Evolutionary conservation across 1,139 yeast species (phyloP), one percentile per base, ranked within the genome.

Genomic region (Blastobotrys petasosporus): DNA sequence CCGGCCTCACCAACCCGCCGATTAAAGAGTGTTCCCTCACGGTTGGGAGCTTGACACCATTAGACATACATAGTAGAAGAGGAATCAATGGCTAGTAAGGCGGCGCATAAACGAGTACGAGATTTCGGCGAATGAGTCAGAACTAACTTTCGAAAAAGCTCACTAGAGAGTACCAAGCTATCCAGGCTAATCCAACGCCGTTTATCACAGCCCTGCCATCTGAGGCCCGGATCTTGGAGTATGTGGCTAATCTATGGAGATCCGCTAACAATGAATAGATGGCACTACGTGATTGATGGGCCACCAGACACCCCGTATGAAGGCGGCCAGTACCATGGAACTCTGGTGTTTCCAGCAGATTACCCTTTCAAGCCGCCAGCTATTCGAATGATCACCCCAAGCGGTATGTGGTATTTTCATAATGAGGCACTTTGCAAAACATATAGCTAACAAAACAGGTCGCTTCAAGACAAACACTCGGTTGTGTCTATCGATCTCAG

Each of bases 361-460:
- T 90, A 88, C 58, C 97, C 97, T 0, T 88, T 84, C 70, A 81
- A 84, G 56, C 97, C 97, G 2, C 97, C 97, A 1, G 79, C 94
- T 17, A 90, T 90, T 49, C 75, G 85, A 45, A 88, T 90, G 90
- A 70, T 80, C 45, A 90, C 97, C 0, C 97, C 97, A 3, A 83
- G 80, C 53, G 94, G 33, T 31, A 31, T 5, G 33, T 31, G 25
- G 4, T 20, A 20, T 20, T 20, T 4, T 4, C 9, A 13, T 5
- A n/a, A 31, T 88, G 5, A 30, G 35, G 44, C 34, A 7, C 57
- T 8, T 71, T 29, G 16, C 17, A 28, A n/a, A n/a, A n/a, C n/a
- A 10, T 11, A 16, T 3, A 20, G 41, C 39, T 28, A 37, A 16
- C 30, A 11, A 4, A 15, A 12, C n/a, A 33, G 86, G 87, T 2